These are phyloP conservation scores for Apiotrichum domesticum DNA, from an alignment of 1,284 basidiomycete genomes.

Conservation along the genomic window DNA sequence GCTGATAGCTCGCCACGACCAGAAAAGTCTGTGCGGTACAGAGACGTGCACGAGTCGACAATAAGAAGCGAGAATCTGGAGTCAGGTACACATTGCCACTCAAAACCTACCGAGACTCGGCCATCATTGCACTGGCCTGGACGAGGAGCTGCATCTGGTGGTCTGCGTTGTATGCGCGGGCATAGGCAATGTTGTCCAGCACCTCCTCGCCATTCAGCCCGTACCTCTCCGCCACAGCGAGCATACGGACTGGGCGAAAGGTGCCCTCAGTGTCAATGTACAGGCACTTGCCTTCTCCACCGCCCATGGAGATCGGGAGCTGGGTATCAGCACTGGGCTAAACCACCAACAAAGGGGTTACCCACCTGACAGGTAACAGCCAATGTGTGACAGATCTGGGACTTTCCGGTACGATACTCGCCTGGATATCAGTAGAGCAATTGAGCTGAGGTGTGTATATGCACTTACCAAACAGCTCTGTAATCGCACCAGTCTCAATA, in stretches of 20 bases:
- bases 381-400: constrained; percentile 95
- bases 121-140: constrained; percentile 93
- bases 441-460: not conserved
- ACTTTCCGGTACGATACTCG: constrained; percentile 98
- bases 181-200: constrained; percentile 97
- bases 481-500: constrained; percentile 97
- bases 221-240: constrained; percentile 91
- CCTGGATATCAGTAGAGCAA: constrained; percentile 19
- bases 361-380: constrained; percentile 87
- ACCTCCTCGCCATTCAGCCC: constrained; percentile 97
- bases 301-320: constrained; percentile 94
- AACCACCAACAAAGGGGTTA: not conserved
- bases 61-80: constrained; percentile 88
- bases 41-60: constrained; percentile 92
- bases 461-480: constrained; percentile 78
- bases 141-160: constrained; percentile 89
- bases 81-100: not conserved
- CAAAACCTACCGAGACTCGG: constrained; percentile 74
- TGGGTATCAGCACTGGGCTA: constrained; percentile 24
- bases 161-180: constrained; percentile 96
- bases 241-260: constrained; percentile 89
- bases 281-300: constrained; percentile 96
- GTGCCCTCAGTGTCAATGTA: constrained; percentile 99
- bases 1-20: constrained; percentile 94
- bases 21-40: constrained; percentile 94